These are phyloP conservation scores for Zygnema cylindricum DNA, from an alignment of 139 green algal genomes.

Conservation along the genomic window DNA sequence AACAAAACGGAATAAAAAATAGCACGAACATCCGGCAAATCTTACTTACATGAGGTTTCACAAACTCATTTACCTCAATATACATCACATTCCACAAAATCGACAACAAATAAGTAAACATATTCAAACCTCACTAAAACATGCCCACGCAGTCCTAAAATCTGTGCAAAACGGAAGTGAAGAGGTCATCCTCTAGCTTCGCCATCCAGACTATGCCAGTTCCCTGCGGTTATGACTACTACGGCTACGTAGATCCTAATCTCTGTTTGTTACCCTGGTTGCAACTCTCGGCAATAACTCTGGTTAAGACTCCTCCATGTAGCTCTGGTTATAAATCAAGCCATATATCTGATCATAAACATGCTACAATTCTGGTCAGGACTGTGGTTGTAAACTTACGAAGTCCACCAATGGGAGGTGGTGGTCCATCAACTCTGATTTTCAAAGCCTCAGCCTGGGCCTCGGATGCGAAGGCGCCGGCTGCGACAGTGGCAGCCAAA, in stretches of 20 bases:
- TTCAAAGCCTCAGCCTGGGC: constrained; percentile 15
- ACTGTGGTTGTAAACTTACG: constrained; percentile 31
- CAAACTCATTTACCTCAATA: too few species aligned
- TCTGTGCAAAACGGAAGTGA: too few species aligned
- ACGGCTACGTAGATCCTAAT: too few species aligned
- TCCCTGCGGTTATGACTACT: too few species aligned
- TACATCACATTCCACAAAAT: constrained; percentile 1
- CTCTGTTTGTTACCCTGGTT: too few species aligned
- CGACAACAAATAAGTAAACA: not conserved
- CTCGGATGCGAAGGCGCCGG: constrained; percentile 3
- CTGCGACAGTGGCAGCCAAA: constrained; percentile 28
- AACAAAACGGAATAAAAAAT: not conserved
- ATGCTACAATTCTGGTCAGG: not conserved
- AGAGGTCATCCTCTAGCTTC: too few species aligned
- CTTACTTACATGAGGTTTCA: not conserved
- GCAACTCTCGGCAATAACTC: too few species aligned
- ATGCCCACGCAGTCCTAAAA: too few species aligned
- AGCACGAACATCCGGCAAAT: not conserved
- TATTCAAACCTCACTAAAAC: too few species aligned
- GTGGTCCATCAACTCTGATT: constrained; percentile 38
- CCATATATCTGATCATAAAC: not conserved
- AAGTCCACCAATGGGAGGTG: constrained; percentile 43
- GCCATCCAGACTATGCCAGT: too few species aligned
- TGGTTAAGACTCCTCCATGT: too few species aligned
- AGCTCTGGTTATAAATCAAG: too few species aligned